Evolutionary conservation across 2,329 filamentous ascomycete species (phyloP).

Genomic region (Xylariales sp.): DNA sequence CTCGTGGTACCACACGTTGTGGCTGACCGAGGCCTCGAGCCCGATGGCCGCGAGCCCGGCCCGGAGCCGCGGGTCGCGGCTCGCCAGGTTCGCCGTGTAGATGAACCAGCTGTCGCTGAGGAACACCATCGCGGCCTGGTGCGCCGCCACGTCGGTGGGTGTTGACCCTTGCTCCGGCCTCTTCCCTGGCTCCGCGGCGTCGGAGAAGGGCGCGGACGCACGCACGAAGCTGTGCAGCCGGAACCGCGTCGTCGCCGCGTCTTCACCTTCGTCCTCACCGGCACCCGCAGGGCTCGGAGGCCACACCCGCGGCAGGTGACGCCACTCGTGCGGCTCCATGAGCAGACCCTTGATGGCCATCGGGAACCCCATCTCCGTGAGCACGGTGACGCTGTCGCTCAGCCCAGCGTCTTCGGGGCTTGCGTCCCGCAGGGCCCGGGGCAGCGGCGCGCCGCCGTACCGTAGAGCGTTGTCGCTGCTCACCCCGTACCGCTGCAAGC

Average conservation of each 20-base stretch:
- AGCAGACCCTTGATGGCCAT: background rate
- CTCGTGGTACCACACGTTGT: conserved; percentile 12
- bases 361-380: conserved; percentile 3
- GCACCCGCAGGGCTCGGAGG: conserved; percentile 1
- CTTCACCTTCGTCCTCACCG: too few species aligned
- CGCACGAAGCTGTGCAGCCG: conserved; percentile 7
- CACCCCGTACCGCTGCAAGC: conserved; percentile 2
- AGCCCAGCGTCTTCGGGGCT: conserved; percentile 1
- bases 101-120: conserved; percentile 7
- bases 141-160: background rate
- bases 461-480: background rate
- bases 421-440: background rate
- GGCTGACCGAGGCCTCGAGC: conserved; percentile 9
- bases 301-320: background rate
- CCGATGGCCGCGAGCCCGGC: conserved; percentile 1
- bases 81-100: conserved; percentile 7
- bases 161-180: too few species aligned
- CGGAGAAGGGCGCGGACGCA: background rate
- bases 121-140: conserved; percentile 7
- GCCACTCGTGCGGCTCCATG: conserved; percentile 6
- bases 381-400: background rate
- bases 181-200: too few species aligned
- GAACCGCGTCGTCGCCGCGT: too few species aligned
- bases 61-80: conserved; percentile 1
- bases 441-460: background rate